phyloP scores from a whole-genome alignment of 805 yeast species.

The Candida suzukii region DNA sequence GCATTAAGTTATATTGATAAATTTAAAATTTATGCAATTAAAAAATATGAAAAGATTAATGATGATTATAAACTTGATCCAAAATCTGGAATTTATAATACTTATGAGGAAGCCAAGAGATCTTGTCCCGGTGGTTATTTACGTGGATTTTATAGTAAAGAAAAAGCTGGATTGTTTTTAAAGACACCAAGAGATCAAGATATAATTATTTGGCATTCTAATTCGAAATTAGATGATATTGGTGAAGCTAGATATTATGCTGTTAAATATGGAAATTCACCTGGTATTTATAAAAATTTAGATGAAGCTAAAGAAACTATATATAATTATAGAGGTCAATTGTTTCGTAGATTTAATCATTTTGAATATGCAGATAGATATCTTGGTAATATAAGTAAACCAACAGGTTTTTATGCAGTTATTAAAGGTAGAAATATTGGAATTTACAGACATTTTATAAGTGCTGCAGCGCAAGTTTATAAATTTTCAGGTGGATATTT shows the following conservation, averaged over 20 bases:
- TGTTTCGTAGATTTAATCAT: not conserved
- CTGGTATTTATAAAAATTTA: not conserved
- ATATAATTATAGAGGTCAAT: not conserved
- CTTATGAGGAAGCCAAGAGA: not conserved
- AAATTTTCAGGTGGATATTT: not conserved
- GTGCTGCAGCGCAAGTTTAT: not conserved
- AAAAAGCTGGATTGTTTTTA: not conserved
- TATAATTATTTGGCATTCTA: too few species aligned
- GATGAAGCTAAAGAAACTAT: not conserved
- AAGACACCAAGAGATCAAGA: too few species aligned
- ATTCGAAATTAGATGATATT: not conserved
- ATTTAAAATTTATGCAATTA: not conserved
- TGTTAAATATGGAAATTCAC: not conserved
- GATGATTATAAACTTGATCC: too few species aligned
- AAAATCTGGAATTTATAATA: not conserved
- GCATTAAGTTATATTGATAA: not conserved
- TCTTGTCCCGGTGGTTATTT: not conserved
- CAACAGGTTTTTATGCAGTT: slow-evolving; percentile 41
- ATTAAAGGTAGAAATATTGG: slow-evolving; percentile 50
- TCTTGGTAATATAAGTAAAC: not conserved
- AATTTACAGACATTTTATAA: slow-evolving; percentile 28
- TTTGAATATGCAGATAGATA: not conserved
- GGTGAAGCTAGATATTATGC: not conserved
- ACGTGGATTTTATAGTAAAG: not conserved
- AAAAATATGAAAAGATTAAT: not conserved